These are phyloP conservation scores for Pyronema domesticum DNA, from an alignment of 495 filamentous ascomycete species.

Conservation along the genomic window DNA sequence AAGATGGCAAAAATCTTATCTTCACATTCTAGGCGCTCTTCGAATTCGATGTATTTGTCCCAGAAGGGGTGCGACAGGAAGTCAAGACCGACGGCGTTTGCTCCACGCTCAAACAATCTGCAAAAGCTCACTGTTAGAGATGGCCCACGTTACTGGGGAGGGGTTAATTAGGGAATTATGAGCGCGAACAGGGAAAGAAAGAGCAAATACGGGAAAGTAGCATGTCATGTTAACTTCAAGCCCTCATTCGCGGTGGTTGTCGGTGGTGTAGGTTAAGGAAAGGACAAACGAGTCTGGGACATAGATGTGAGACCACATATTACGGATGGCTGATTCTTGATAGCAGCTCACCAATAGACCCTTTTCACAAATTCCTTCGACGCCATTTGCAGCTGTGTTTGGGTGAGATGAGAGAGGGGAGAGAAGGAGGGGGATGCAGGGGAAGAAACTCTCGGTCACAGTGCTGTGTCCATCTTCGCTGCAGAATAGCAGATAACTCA, in stretches of 20 bases:
- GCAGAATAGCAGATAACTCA: constrained; percentile 27
- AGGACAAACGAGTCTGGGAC: constrained; percentile 24
- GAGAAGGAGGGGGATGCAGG: constrained; percentile 24
- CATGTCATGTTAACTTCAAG: constrained; percentile 2
- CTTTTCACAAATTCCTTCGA: constrained; percentile 9
- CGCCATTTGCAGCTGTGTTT: constrained; percentile 7
- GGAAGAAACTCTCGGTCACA: background rate
- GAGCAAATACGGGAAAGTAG: constrained; percentile 27
- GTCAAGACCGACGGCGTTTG: constrained; percentile 70
- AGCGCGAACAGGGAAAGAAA: constrained; percentile 21
- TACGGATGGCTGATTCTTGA: constrained; percentile 17
- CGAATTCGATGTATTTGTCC: constrained; percentile 97
- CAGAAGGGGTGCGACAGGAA: constrained; percentile 92
- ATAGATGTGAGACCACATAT: constrained; percentile 24
- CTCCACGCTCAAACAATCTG: constrained; percentile 88
- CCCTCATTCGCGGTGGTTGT: constrained; percentile 4
- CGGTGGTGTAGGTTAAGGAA: constrained; percentile 10
- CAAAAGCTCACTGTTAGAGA: constrained; percentile 35
- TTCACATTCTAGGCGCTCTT: constrained; percentile 70
- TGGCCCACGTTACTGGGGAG: constrained; percentile 23
- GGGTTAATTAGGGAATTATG: constrained; percentile 2
- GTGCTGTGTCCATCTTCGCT: constrained; percentile 10
- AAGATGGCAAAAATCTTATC: constrained; percentile 79
- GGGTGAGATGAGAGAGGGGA: constrained; percentile 19
- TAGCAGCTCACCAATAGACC: constrained; percentile 24